These are phyloP conservation scores for Exserohilum rostratum DNA, from an alignment of 2,329 filamentous ascomycete genomes.

Conservation along the genomic window DNA sequence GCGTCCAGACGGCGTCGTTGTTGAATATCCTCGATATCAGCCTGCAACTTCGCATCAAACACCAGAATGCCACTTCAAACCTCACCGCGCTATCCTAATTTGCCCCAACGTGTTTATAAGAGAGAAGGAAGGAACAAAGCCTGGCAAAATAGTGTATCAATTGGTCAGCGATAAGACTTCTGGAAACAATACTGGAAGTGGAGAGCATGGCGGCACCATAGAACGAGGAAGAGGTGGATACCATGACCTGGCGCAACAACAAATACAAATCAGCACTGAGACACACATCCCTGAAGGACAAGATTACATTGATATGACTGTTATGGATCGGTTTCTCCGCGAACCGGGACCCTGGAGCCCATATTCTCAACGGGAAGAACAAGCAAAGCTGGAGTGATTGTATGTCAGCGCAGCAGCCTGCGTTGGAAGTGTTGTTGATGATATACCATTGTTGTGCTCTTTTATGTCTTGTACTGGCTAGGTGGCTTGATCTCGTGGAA, in stretches of 20 bases:
- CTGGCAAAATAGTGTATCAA: not conserved
- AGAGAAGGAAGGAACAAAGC: not conserved
- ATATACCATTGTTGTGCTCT: too few relatives aligned
- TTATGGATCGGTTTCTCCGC: conserved; percentile 19
- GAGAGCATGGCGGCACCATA: conserved; percentile 1
- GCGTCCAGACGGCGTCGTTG: conserved; percentile 25
- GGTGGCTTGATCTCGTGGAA: too few relatives aligned
- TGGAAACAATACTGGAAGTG: not conserved
- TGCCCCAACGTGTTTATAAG: not conserved
- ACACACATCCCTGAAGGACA: not conserved
- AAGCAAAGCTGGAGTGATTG: not conserved
- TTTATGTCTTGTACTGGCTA: too few relatives aligned
- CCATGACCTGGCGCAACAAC: not conserved
- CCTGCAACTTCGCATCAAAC: conserved; percentile 3
- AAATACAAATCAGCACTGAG: not conserved
- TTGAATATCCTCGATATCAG: conserved; percentile 23
- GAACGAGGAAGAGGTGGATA: not conserved
- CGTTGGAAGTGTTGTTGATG: not conserved
- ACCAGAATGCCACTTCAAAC: conserved; percentile 3
- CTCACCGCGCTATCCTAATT: not conserved
- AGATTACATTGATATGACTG: not conserved
- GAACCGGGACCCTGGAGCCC: conserved; percentile 17
- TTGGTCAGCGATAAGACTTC: not conserved
- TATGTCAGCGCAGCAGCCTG: not conserved
- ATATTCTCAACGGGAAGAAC: not conserved